A percentile compares a stretch with the other conserved stretches of the same genome.
Conservation (phyloP, 1,284 basidiomycete genomes). For the Pseudozyma tsukubaensis region DNA sequence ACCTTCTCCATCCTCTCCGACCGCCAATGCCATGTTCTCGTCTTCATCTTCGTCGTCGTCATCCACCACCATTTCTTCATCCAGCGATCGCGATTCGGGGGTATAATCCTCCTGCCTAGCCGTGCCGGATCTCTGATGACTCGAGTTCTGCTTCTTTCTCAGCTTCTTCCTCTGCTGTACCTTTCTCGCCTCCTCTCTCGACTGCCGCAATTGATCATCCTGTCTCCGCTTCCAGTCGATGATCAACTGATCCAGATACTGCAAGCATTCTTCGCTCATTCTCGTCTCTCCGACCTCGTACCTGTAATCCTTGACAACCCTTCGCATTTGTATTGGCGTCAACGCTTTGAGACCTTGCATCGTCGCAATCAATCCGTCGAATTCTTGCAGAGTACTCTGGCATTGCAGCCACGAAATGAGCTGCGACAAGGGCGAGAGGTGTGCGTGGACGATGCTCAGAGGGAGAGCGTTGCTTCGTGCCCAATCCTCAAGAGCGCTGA, state of each 20-base stretch:
- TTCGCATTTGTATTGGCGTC: constrained; percentile 94
- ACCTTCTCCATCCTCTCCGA: constrained; percentile 1
- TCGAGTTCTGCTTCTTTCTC: constrained; percentile 28
- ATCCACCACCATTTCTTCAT: constrained; percentile 12
- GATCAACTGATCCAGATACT: constrained; percentile 92
- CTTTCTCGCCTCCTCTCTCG: constrained; percentile 30
- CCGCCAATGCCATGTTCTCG: constrained; percentile 4
- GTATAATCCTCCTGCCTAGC: constrained; percentile 52
- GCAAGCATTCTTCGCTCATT: constrained; percentile 93
- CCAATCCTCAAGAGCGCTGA: constrained; percentile 91
- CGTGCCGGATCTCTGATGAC: constrained; percentile 51
- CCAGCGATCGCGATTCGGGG: constrained; percentile 12
- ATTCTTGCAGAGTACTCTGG: constrained; percentile 73
- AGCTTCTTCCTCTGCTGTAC: constrained; percentile 31
- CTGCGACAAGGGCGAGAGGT: constrained; percentile 86
- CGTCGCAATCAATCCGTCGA: constrained; percentile 86
- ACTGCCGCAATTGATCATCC: constrained; percentile 39
- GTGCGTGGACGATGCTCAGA: constrained; percentile 77
- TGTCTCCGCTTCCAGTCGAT: constrained; percentile 87
- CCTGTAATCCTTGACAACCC: constrained; percentile 91
- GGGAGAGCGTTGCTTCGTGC: constrained; percentile 83
- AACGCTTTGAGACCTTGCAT: constrained; percentile 86
- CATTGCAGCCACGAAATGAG: constrained; percentile 88
- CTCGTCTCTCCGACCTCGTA: constrained; percentile 91
- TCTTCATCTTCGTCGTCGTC: constrained; percentile 20